Conservation (phyloP, 2,329 filamentous ascomycete genomes). For the Colletotrichum tanaceti region DNA sequence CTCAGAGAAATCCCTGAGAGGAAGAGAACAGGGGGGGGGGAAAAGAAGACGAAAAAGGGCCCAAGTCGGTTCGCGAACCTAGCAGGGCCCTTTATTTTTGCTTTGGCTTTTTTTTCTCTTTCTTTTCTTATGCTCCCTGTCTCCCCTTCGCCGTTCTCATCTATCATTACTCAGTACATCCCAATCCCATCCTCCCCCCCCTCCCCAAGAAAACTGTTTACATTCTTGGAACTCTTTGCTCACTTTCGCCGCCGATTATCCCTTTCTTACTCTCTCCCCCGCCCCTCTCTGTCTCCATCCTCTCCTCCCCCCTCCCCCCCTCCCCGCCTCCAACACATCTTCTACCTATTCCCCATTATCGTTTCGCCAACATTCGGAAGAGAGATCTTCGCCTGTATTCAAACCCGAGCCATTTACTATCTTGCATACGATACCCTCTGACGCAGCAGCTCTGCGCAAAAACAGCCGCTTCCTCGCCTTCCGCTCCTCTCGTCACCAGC, state of each 20-base stretch:
- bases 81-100: not conserved
- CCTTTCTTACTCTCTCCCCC: not conserved
- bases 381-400: constrained; percentile 3
- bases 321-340: not conserved
- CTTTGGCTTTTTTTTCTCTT: constrained; percentile 5
- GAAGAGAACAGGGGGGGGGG: not conserved
- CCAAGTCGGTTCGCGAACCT: not conserved
- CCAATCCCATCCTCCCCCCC: constrained; percentile 9
- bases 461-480: constrained; percentile 36
- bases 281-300: not conserved
- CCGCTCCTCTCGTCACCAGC: constrained; percentile 28
- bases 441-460: constrained; percentile 27
- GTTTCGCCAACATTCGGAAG: not conserved
- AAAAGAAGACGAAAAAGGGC: constrained; percentile 6
- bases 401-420: not conserved
- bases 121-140: not conserved
- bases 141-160: constrained; percentile 8
- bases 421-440: constrained; percentile 14
- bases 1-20: constrained; percentile 10
- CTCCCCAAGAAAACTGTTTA: constrained; percentile 7
- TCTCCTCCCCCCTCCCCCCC: not conserved
- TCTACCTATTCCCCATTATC: not conserved
- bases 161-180: not conserved
- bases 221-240: constrained; percentile 12
- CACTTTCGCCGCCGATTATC: too few species aligned